Base-by-base conservation (phyloP, 805 yeast species). In the Jamesozyma jinghongensis region DNA sequence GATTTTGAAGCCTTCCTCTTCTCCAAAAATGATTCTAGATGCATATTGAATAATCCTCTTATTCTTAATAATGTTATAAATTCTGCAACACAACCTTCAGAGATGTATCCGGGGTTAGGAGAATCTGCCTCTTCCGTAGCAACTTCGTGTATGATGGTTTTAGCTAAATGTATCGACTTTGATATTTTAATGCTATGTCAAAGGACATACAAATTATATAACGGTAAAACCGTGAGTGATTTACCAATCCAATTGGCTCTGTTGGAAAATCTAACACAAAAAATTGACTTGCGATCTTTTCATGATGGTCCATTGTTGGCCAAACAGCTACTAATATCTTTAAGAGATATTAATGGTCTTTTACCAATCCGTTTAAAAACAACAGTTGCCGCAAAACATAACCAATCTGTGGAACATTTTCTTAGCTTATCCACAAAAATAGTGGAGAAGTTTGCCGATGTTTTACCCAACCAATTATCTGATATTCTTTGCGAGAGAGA, bases 11-110 rank as follows among this genome's bases (percentile, higher is more conserved):
- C 67, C 3, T 63, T 67, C 8, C 47, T 74, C 8, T 54, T 73
- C 17, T 61, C 68, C 3, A 67, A 69, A 49, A 64, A 75, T 39
- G 81, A 75, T 48, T 65, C 75, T 2, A 62, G 81, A 50, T 68
- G 69, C 0, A 66, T 34, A 57, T 67, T 36, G 67, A 72, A 53
- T 54, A 64, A 39, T 59, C 70, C 51, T 20, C 51, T 50, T 41
- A 55, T 42, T 33, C 65, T 47, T 54, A 62, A 54, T 45, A 55
- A 55, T 51, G 63, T 56, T 40, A 53, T 54, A 42, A 36, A 51
- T 32, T 42, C 67, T 44, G 43, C 64, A 44, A 42, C 67, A 38
- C 43, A 55, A 35, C 56, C 70, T 44, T 10, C 49, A 35, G 41
- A 39, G 32, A 22, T 59, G 46, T 59, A 53, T 38, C 60, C 62